Conservation (phyloP, 1,139 yeast species). For the Candida glucosophila region DNA sequence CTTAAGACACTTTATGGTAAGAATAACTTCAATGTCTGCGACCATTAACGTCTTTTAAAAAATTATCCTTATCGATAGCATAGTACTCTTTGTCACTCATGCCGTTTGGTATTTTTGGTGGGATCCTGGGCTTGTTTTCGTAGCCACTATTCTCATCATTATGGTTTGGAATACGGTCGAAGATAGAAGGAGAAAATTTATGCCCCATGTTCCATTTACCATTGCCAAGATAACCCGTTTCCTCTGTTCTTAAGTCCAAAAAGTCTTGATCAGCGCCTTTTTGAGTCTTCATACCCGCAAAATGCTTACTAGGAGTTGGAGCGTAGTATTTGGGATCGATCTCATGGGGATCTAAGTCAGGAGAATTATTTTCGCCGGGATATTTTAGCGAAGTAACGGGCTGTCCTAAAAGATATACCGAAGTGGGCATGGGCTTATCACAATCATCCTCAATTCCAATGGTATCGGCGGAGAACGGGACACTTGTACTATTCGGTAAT, state of each 20-base stretch:
- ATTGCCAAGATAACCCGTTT: conserved; percentile 30
- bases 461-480: conserved; percentile 40
- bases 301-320: conserved; percentile 33
- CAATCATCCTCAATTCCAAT: conserved; percentile 27
- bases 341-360: conserved; percentile 20
- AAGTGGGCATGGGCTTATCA: conserved; percentile 20
- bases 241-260: conserved; percentile 21
- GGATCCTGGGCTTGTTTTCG: conserved; percentile 35
- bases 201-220: conserved; percentile 19
- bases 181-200: conserved; percentile 34
- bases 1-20: too few relatives aligned
- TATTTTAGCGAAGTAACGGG: conserved; percentile 23
- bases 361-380: conserved; percentile 9
- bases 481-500: too few relatives aligned
- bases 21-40: conserved; percentile 26
- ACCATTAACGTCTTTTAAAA: conserved; percentile 37
- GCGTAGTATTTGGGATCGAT: conserved; percentile 39
- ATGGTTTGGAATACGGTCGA: conserved; percentile 23
- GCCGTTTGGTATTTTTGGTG: conserved; percentile 50
- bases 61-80: conserved; percentile 33
- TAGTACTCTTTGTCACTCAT: conserved; percentile 40
- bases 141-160: conserved; percentile 18
- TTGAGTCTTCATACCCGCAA: conserved; percentile 19
- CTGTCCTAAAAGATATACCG: conserved; percentile 27
- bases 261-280: conserved; percentile 11